A percentile compares a stretch with the other conserved stretches of the same genome.
phyloP scores from a whole-genome alignment of 108 stramenopile genomes.

The Fragilariopsis cylindrus region DNA sequence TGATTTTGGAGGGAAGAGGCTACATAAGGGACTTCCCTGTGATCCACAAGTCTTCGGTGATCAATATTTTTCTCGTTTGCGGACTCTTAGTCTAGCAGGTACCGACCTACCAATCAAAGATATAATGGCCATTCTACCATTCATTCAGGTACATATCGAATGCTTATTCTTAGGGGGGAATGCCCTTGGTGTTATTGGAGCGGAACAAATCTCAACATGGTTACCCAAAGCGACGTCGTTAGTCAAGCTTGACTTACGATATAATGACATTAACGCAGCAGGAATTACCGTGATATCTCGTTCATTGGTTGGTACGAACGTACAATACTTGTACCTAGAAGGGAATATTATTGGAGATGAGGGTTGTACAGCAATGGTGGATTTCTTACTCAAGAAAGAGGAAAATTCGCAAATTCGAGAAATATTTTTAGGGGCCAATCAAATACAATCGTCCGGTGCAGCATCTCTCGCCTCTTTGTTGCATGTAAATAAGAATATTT shows the following conservation, averaged over 20 bases:
- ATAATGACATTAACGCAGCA: constrained; percentile 26
- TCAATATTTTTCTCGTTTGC: constrained; percentile 13
- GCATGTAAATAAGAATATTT: constrained; percentile 18
- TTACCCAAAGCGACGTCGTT: not conserved
- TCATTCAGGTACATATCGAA: constrained; percentile 1
- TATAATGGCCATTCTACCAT: constrained; percentile 9
- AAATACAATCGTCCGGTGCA: constrained; percentile 34
- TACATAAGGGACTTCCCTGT: constrained; percentile 18
- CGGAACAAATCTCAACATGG: constrained; percentile 7
- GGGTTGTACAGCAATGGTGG: constrained; percentile 16
- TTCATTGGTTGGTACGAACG: constrained; percentile 5
- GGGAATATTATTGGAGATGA: constrained; percentile 29
- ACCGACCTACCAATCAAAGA: constrained; percentile 31
- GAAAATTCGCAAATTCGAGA: constrained; percentile 6
- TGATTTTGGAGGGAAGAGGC: constrained; percentile 27
- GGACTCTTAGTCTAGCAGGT: constrained; percentile 32
- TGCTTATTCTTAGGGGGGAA: constrained; percentile 29
- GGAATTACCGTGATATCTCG: constrained; percentile 14
- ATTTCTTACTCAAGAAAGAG: not conserved
- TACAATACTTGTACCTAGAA: constrained; percentile 18
- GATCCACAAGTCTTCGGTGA: constrained; percentile 7
- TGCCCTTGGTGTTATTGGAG: constrained; percentile 14
- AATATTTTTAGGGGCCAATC: constrained; percentile 33
- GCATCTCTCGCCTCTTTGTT: constrained; percentile 28
- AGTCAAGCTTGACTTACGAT: constrained; percentile 28